Evolutionary conservation across 2,329 filamentous ascomycete genomes (phyloP).

Genomic region (Thielaviopsis euricoi): DNA sequence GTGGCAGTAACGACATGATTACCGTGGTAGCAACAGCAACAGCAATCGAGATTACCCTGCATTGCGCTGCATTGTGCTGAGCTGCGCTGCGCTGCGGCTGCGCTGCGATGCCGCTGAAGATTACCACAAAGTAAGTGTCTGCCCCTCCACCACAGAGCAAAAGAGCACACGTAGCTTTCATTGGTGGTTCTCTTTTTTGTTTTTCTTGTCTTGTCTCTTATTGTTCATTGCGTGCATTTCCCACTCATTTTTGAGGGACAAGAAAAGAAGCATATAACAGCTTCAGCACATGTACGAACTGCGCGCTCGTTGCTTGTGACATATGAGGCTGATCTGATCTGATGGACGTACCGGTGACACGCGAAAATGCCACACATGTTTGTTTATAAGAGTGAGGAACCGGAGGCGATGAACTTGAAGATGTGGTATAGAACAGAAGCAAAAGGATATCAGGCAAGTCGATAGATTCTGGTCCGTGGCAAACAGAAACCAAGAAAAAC

Average conservation of each 20-base stretch:
- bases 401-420: background rate
- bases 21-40: too few species aligned
- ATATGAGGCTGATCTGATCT: conserved; percentile 1
- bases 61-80: background rate
- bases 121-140: background rate
- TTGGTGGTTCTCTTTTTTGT: background rate
- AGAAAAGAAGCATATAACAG: background rate
- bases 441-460: background rate
- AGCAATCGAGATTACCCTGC: too few species aligned
- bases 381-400: background rate
- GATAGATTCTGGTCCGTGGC: background rate
- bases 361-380: conserved; percentile 94
- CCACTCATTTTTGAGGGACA: background rate
- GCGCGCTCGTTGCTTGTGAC: background rate
- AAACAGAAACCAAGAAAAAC: background rate
- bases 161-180: background rate
- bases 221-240: background rate
- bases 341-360: conserved; percentile 59
- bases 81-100: too few species aligned
- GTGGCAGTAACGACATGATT: background rate
- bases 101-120: too few species aligned
- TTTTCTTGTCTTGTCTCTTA: background rate
- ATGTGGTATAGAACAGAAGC: background rate
- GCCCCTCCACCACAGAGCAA: background rate
- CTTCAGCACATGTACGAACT: too few species aligned